Evolutionary conservation across 2,329 filamentous ascomycete species (phyloP), one percentile per base, ranked within the genome.

Genomic region (Rutstroemia sp.): DNA sequence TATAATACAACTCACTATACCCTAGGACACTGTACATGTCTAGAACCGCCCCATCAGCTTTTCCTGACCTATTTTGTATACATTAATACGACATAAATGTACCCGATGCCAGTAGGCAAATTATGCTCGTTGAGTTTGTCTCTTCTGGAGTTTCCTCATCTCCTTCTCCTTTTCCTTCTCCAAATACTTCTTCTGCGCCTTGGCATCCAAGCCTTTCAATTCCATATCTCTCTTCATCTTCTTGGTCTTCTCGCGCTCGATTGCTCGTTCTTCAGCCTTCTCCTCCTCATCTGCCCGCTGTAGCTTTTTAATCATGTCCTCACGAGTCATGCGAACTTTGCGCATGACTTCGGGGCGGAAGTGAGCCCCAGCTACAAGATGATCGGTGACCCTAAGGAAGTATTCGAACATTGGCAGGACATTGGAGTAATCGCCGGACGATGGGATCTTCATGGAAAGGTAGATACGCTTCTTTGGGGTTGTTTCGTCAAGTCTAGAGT

Each of bases 301-400:
- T 67, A 99, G 84, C 75, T 88, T 88, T 68, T 81, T 81, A 66
- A 88, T 81, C 67, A 89, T 86, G 56, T 89, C 86, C 45, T 97
- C 92, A 61, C 94, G 90, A 37, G 85, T 86, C 60, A 77, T 76
- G 67, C 84, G 84, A 63, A 99, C 80, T 78, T 95, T 95, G 72
- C 89, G 89, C 70, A 87, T 75, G 37, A 96, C 91, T 76, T 97
- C 89, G 39, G 89, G 83, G 12, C 94, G 89, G 84, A 96, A 96
- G 73, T 89, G 92, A 10, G 83, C 92, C 25, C 75, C 74, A 56
- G 82, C 76, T 56, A 87, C 90, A 49, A 99, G 86, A 64, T 81
- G 76, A 70, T 99, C 94, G 42, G 90, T 81, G n/a, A 96, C 75
- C 61, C 89, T 87, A 54, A 96, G 73, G 77, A 94, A 95, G 73